These are phyloP conservation scores for Diaporthe citriasiana DNA, from an alignment of 2,329 filamentous ascomycete species.

Conservation along the genomic window DNA sequence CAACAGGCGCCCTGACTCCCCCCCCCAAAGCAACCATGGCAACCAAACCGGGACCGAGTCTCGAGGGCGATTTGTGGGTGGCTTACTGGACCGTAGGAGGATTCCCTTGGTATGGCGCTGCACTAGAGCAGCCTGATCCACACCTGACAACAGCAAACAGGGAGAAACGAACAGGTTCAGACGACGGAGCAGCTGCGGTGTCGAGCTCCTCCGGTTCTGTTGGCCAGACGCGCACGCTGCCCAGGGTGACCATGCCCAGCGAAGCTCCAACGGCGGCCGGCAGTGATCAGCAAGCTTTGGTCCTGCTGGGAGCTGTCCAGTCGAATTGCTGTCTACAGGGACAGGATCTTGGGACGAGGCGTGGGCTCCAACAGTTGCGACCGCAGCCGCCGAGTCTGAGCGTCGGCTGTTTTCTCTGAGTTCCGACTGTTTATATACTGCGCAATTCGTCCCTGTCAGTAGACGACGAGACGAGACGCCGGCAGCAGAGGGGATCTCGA, in stretches of 20 bases:
- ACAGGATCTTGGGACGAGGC: conserved; percentile 21
- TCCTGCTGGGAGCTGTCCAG: conserved; percentile 17
- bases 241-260: conserved; percentile 6
- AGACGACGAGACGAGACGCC: neutral
- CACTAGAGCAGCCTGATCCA: conserved; percentile 6
- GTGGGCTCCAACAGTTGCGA: conserved; percentile 25
- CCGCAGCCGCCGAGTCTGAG: conserved; percentile 22
- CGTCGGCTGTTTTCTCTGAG: conserved; percentile 16
- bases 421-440: conserved; percentile 23
- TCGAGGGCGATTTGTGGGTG: neutral
- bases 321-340: conserved; percentile 13
- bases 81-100: conserved; percentile 11
- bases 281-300: conserved; percentile 6
- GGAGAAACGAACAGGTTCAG: neutral
- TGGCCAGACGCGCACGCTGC: too few species aligned
- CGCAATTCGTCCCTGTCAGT: neutral
- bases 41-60: conserved; percentile 14
- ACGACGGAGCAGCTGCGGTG: neutral
- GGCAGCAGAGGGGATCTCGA: neutral
- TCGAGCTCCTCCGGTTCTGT: neutral
- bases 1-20: neutral
- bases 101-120: conserved; percentile 8
- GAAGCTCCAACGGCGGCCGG: conserved; percentile 29
- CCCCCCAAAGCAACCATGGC: neutral
- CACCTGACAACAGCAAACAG: neutral